phyloP scores from a whole-genome alignment of 345 rosid species.

The Erysimum cheiranthoides region DNA sequence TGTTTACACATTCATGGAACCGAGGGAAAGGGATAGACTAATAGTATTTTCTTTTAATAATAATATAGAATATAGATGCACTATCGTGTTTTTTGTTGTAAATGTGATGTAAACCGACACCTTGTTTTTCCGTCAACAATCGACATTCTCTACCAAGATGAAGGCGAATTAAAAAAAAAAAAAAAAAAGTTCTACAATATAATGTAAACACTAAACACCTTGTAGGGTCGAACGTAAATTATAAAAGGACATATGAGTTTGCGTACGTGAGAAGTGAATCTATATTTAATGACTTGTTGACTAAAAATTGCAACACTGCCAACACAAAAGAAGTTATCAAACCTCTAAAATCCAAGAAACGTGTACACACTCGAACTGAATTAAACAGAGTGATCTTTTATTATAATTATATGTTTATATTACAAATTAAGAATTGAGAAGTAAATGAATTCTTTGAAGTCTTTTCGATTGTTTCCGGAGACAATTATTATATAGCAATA shows the following conservation, averaged over 20 bases:
- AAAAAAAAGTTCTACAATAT: background rate
- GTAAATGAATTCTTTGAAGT: background rate
- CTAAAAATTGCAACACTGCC: slow-evolving; percentile 27
- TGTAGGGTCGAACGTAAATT: background rate
- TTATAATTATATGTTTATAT: background rate
- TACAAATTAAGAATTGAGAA: background rate
- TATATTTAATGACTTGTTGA: slow-evolving; percentile 17
- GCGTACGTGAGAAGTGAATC: slow-evolving; percentile 35
- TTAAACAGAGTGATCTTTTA: background rate
- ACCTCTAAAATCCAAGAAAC: slow-evolving; percentile 26
- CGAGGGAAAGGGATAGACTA: background rate
- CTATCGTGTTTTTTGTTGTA: slow-evolving; percentile 9
- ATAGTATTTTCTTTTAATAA: background rate
- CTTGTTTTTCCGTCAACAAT: background rate
- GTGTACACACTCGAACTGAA: slow-evolving; percentile 29
- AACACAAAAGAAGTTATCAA: slow-evolving; percentile 9
- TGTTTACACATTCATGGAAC: slow-evolving; percentile 18
- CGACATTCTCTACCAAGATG: slow-evolving; percentile 9
- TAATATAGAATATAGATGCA: background rate
- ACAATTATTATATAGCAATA: no score
- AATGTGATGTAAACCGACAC: slow-evolving; percentile 23
- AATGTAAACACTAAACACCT: background rate
- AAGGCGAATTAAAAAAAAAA: background rate
- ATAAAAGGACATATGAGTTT: slow-evolving; percentile 20
- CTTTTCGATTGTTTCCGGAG: background rate